These are phyloP conservation scores for Nothophaeocryptopus gaeumannii DNA, from an alignment of 2,329 filamentous ascomycete species.

Conservation along the genomic window DNA sequence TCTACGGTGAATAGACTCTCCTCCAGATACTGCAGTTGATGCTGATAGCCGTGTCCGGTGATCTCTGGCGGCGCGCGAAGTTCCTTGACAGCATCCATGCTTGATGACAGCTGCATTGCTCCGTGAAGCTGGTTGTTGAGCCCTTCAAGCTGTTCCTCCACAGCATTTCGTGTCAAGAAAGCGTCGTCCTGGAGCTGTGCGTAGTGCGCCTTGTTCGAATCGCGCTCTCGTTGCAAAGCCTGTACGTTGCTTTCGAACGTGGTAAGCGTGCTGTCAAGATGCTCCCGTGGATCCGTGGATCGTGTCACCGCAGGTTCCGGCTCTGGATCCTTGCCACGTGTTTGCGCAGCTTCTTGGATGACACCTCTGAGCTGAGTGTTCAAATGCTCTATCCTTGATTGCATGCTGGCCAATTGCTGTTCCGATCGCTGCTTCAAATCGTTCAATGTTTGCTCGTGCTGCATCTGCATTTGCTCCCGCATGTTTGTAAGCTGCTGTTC, in stretches of 20 bases:
- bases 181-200: constrained; percentile 26
- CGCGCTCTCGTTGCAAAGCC: constrained; percentile 28
- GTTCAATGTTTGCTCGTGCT: constrained; percentile 17
- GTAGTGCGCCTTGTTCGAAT: constrained; percentile 26
- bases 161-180: constrained; percentile 22
- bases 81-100: constrained; percentile 52
- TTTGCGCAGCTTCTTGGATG: constrained; percentile 30
- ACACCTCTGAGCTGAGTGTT: constrained; percentile 32
- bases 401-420: constrained; percentile 32
- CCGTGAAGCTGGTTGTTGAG: constrained; percentile 34
- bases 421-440: constrained; percentile 1
- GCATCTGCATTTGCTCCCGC: constrained; percentile 19
- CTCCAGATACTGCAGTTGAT: constrained; percentile 68
- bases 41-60: constrained; percentile 57
- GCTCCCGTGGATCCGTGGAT: constrained; percentile 11
- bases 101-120: constrained; percentile 41
- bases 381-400: constrained; percentile 32
- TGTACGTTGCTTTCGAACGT: constrained; percentile 30
- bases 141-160: constrained; percentile 33
- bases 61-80: constrained; percentile 59
- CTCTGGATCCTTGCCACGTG: constrained; percentile 24
- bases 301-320: constrained; percentile 22
- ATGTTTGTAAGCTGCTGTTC: constrained; percentile 10
- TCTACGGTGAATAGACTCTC: constrained; percentile 50
- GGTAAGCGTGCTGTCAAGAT: constrained; percentile 26